Evolutionary conservation across 2,329 filamentous ascomycete species (phyloP), one percentile per base, ranked within the genome.

Genomic region (Plectosphaerella plurivora): DNA sequence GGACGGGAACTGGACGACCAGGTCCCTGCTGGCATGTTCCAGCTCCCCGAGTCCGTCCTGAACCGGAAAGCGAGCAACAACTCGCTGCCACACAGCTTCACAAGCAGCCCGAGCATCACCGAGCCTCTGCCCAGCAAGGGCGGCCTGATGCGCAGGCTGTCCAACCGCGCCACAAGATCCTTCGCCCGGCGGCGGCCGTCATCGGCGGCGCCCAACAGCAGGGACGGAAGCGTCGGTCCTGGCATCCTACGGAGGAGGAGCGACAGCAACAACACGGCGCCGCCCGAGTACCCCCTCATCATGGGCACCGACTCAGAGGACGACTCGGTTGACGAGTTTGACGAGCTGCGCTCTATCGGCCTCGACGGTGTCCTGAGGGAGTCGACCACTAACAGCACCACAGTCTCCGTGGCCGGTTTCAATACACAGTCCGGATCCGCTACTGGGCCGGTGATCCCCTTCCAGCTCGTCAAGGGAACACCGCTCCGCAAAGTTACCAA

Each of bases 191-290:
- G 91, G 57, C 82, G 92, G 55, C 86, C 88, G 56, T 95, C 90
- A 15, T 91, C 89, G 3, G 86, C 86, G 1, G 82, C 88, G 45
- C 82, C 88, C 18, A 84, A 86, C 55, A 90, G 87, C 65, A 85
- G 92, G 42, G 91, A 97, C 64, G 86, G 89, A 56, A 97, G 92
- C 65, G 87, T 91, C 24, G 94, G 94, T 0, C 94, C 94, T 2
- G 88, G 91, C 52, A 88, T 96, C 50, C 83, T 96, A 69, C 85
- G 93, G 56, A 82, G 91, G 53, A 85, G 92, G 59, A 97, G 92
- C 68, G 91, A 95, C 68, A 96, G 92, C 73, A 94, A 89, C 68
- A 89, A 83, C 58, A 87, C 87, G 7, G 77, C 79, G 8, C 81
- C 83, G 10, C 72, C 78, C 36, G 77, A 78, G 52, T 73, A 68